These are phyloP conservation scores for Trichosporon sp. DNA, from an alignment of 1,284 basidiomycete species.

Conservation along the genomic window DNA sequence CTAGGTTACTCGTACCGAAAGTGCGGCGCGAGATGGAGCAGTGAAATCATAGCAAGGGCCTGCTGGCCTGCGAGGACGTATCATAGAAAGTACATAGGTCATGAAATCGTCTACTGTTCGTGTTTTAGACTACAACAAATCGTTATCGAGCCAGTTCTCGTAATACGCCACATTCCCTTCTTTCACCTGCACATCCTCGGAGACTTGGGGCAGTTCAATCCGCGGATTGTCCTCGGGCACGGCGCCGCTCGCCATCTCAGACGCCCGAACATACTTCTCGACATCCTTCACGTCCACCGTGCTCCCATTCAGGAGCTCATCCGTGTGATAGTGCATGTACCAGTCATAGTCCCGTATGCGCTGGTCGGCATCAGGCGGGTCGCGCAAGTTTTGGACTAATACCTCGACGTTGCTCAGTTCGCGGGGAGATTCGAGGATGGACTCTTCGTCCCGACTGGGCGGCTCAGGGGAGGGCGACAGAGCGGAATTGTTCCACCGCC, in stretches of 20 bases:
- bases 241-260: conserved; percentile 48
- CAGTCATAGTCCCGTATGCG: conserved; percentile 75
- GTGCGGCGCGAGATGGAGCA: no score
- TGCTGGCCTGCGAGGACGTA: background rate
- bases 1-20: no score
- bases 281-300: conserved; percentile 58
- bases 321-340: conserved; percentile 60
- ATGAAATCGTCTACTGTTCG: background rate
- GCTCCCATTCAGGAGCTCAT: conserved; percentile 47
- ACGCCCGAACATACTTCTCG: conserved; percentile 53
- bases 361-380: conserved; percentile 59
- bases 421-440: conserved; percentile 16
- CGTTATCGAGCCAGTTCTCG: conserved; percentile 38
- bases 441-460: conserved; percentile 7
- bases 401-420: conserved; percentile 57
- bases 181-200: conserved; percentile 20
- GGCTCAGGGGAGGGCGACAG: background rate
- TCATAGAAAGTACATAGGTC: conserved; percentile 6
- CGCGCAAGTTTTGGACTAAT: conserved; percentile 67
- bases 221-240: conserved; percentile 37
- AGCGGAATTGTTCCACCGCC: conserved; percentile 37
- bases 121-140: background rate
- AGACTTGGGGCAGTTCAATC: background rate
- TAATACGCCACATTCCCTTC: conserved; percentile 35
- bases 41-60: no score